Base-by-base conservation (phyloP, 1,139 yeast species). In the Candida tetrigidarum region DNA sequence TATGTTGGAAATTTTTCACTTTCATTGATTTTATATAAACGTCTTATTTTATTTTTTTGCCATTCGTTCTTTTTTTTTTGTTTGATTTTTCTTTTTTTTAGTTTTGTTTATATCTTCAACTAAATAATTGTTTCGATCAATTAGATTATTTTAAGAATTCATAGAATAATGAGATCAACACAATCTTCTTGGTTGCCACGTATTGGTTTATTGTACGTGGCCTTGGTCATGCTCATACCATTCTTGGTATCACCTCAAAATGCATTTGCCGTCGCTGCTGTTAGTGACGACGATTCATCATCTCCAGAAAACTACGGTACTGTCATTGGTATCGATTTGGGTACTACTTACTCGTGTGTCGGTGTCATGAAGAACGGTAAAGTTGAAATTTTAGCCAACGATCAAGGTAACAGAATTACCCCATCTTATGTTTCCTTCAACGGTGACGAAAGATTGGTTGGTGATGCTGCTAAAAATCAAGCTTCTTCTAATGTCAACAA, bases 381-480 rank as follows among this genome's bases (percentile, higher is more conserved):
- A 62, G 96, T 91, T 48, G 97, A 89, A 71, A 90, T 90, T 58
- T 74, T 90, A 60, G 96, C 97, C 57, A 90, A 90, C 66, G 97
- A 90, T 67, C 97, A 90, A 76, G 97, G 97, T 74, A 88, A 88
- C 74, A 85, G 97, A 76, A 90, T 89, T 59, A 90, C 97, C 41
- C 96, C 97, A 32, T 87, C 96, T 1, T 89, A 84, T 63, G 96
- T 88, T 50, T 92, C 96, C 14, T 88, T 88, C 67, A 85, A 89
- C 39, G 86, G 81, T 41, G 89, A 85, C 39, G 96, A 88, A 74
- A 84, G 96, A 69, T 80, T 90, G 55, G 92, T 90, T 54, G 97
- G 97, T 64, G 97, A 90, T 64, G 93, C 97, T 34, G 96, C 96
- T 42, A 90, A 90, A 78, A 90, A 89, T 73, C 96, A 90, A 74